Conservation (phyloP, 441 rosid genomes). For the Breynia disticha region DNA sequence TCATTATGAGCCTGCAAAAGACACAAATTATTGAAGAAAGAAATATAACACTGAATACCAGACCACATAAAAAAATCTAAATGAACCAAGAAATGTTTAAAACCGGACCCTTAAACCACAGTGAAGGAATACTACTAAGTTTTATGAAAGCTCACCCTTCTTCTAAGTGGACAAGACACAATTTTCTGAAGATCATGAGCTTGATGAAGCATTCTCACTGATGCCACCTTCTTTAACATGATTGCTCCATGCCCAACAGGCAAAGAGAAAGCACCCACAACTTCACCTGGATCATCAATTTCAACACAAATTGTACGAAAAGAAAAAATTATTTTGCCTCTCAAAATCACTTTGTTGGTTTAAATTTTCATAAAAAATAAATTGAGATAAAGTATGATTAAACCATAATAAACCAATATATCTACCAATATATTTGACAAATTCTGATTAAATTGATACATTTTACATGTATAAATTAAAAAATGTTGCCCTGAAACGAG, state of each 20-base stretch:
- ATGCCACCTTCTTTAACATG: conserved; percentile 64
- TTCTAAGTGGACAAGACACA: conserved; percentile 53
- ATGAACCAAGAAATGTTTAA: neutral
- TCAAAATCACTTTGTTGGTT: neutral
- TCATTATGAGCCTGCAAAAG: conserved; percentile 37
- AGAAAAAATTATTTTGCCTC: neutral
- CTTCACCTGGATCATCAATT: conserved; percentile 64
- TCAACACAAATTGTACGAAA: neutral
- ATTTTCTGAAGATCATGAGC: conserved; percentile 42
- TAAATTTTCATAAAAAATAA: too few relatives aligned
- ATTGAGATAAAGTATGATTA: too few relatives aligned
- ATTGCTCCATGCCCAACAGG: conserved; percentile 67
- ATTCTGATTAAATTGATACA: too few relatives aligned
- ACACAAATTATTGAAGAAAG: conserved; percentile 5
- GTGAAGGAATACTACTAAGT: neutral
- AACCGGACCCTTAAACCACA: neutral
- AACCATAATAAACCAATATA: too few relatives aligned
- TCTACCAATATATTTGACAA: too few relatives aligned
- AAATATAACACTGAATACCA: neutral
- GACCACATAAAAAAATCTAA: neutral
- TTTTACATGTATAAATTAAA: too few relatives aligned
- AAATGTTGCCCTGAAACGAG: too few relatives aligned
- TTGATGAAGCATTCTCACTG: conserved; percentile 69
- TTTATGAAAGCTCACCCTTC: conserved; percentile 45
- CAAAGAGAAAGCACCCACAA: conserved; percentile 82